Percentiles rank a stretch among this genome's conserved stretches.
Conservation (phyloP, 306 rosid genomes). For the Gynostemma pentaphyllum region DNA sequence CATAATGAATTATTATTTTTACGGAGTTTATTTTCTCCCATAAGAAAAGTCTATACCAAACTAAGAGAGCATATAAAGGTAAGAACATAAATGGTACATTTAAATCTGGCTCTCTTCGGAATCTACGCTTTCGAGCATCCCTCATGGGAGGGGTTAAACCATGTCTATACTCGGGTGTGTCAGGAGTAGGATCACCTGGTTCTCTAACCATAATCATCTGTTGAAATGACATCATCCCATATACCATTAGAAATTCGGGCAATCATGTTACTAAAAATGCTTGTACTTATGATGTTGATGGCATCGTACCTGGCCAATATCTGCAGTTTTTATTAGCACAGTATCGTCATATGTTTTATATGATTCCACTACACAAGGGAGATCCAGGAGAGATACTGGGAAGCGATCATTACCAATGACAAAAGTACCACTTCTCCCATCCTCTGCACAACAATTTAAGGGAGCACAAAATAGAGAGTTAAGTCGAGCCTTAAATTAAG, state of each 20-base stretch:
- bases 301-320: constrained; percentile 46
- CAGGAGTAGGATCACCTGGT: constrained; percentile 45
- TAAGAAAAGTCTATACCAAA: background rate
- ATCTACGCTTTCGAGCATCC: constrained; percentile 90
- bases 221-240: constrained; percentile 6
- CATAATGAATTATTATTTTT: background rate
- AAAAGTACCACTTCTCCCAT: constrained; percentile 52
- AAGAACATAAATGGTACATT: constrained; percentile 32
- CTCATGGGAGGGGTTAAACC: constrained; percentile 97
- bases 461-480: background rate
- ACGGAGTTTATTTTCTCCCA: background rate
- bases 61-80: background rate
- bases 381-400: constrained; percentile 78
- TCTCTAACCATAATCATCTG: constrained; percentile 72
- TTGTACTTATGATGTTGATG: background rate
- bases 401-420: constrained; percentile 51
- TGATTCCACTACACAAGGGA: constrained; percentile 72
- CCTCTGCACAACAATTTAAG: constrained; percentile 26
- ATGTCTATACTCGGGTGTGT: constrained; percentile 63
- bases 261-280: background rate
- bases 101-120: constrained; percentile 89
- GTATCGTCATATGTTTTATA: constrained; percentile 78
- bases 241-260: background rate
- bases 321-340: constrained; percentile 63
- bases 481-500: background rate